These are phyloP conservation scores for Arctostaphylos glauca DNA, from an alignment of 148 eudicot genomes.

Conservation along the genomic window DNA sequence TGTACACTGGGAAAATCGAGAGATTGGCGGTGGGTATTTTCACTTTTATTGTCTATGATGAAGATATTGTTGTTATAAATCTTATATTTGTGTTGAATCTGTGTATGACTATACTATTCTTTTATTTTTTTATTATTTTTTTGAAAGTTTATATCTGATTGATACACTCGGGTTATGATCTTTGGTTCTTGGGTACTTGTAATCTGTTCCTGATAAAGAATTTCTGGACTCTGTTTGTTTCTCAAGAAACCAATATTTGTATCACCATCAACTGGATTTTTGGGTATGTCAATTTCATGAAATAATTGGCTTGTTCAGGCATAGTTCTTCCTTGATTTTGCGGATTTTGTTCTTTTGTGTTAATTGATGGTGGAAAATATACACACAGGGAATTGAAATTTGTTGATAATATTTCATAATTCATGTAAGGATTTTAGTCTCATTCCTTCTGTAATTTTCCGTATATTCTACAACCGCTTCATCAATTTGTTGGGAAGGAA, in stretches of 20 bases:
- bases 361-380: not conserved
- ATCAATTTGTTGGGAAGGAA: not conserved
- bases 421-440: not conserved
- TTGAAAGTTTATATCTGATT: not conserved
- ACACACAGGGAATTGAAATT: not conserved
- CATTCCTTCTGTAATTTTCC: not conserved
- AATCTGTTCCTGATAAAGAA: not conserved
- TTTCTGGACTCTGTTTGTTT: not conserved
- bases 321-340: not conserved
- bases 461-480: not conserved
- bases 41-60: not conserved
- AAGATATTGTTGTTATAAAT: conserved; percentile 2
- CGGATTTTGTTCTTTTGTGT: not conserved
- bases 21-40: not conserved
- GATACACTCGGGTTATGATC: not conserved
- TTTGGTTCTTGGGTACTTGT: not conserved
- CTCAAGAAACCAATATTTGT: not conserved
- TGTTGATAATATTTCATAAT: not conserved
- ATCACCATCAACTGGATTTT: not conserved
- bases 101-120: not conserved
- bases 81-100: conserved; percentile 3
- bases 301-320: not conserved
- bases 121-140: not conserved
- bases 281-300: not conserved
- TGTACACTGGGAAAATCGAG: not conserved